phyloP scores from a whole-genome alignment of 164 flowering plant species.

The Dillenia turbinata region DNA sequence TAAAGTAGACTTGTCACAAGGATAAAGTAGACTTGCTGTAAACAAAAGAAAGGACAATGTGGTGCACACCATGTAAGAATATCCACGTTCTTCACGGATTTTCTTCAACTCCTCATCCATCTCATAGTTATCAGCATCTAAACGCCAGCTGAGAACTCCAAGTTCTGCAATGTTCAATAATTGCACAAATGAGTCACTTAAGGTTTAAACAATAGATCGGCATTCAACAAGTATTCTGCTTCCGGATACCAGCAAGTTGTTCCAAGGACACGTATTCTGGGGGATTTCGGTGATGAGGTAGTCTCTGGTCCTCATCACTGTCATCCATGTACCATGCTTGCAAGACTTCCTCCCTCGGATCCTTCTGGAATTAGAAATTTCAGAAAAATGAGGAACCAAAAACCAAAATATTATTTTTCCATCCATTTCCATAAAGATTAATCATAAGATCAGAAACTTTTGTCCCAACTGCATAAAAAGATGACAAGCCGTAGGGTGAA shows the following conservation, averaged over 20 bases:
- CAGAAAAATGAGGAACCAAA: not conserved
- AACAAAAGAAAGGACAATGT: conserved; percentile 2
- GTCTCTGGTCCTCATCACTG: conserved; percentile 83
- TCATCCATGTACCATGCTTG: conserved; percentile 99
- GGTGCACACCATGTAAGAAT: conserved; percentile 63
- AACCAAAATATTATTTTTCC: too few species aligned
- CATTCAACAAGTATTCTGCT: not conserved
- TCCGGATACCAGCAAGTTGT: conserved; percentile 54
- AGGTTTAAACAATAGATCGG: not conserved
- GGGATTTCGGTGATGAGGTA: conserved; percentile 87
- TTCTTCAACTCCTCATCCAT: conserved; percentile 89
- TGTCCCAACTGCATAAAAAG: too few species aligned
- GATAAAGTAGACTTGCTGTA: too few species aligned
- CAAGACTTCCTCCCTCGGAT: conserved; percentile 70
- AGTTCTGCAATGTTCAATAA: conserved; percentile 46
- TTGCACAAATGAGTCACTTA: not conserved
- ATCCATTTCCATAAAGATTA: too few species aligned
- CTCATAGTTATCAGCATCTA: conserved; percentile 91
- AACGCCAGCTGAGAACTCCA: conserved; percentile 90
- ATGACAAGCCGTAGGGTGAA: too few species aligned
- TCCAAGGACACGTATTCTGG: conserved; percentile 78
- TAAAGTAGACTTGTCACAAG: too few species aligned
- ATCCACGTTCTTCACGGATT: conserved; percentile 83
- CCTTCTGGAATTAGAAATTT: conserved; percentile 37
- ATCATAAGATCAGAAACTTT: too few species aligned